Conservation (phyloP, 805 yeast genomes). For the Jamesozyma spencerorum region DNA sequence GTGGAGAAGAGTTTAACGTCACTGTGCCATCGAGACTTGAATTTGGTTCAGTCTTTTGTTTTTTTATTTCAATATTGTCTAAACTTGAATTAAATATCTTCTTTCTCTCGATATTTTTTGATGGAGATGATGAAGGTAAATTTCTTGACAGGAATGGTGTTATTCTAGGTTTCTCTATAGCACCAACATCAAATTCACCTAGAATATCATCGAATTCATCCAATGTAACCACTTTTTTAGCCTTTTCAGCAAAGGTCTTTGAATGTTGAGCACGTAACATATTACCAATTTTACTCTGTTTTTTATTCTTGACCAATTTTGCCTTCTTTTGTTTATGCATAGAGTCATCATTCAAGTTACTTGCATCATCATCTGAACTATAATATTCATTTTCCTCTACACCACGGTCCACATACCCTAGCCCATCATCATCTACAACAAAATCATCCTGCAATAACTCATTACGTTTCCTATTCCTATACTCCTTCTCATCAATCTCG, state of each 20-base stretch:
- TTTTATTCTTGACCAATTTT: constrained; percentile 10
- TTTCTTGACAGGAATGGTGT: not conserved
- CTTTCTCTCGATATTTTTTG: not conserved
- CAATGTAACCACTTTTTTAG: constrained; percentile 37
- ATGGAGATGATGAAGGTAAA: constrained; percentile 9
- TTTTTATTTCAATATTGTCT: constrained; percentile 4
- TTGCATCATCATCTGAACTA: constrained; percentile 39
- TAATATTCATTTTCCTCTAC: constrained; percentile 78
- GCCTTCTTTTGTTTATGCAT: constrained; percentile 16
- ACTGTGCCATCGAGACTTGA: constrained; percentile 4
- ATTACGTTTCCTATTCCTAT: constrained; percentile 64
- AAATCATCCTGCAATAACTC: constrained; percentile 84
- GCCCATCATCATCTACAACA: constrained; percentile 88
- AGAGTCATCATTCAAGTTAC: constrained; percentile 26
- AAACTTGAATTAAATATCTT: constrained; percentile 1
- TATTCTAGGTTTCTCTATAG: not conserved
- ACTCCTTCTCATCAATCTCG: constrained; percentile 75
- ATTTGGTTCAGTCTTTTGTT: constrained; percentile 9
- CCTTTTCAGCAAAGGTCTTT: constrained; percentile 32
- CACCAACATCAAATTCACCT: constrained; percentile 35
- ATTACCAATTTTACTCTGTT: constrained; percentile 28
- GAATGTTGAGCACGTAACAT: constrained; percentile 44
- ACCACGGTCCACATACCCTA: constrained; percentile 91
- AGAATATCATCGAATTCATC: constrained; percentile 62
- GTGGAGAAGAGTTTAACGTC: constrained; percentile 22